phyloP scores from a whole-genome alignment of 2,329 filamentous ascomycete species.

The Keithomyces neogunnii region DNA sequence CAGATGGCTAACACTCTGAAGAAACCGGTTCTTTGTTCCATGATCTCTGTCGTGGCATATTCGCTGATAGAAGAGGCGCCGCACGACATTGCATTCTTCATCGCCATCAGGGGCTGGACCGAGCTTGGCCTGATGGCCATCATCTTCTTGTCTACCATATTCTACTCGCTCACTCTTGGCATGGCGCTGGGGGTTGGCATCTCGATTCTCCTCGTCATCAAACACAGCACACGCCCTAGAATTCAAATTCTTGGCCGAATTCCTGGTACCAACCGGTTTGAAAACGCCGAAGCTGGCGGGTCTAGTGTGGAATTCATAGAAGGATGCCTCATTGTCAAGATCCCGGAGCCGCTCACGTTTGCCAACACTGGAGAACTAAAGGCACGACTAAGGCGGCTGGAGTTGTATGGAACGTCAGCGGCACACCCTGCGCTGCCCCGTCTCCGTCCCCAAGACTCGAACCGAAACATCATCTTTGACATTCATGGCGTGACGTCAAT shows the following conservation, averaged over 20 bases:
- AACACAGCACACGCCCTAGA: constrained; percentile 81
- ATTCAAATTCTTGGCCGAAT: constrained; percentile 94
- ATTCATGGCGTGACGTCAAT: constrained; percentile 95
- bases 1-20: constrained; percentile 23
- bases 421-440: constrained; percentile 84
- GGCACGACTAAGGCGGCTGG: constrained; percentile 70
- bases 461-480: constrained; percentile 91
- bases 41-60: constrained; percentile 93
- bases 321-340: constrained; percentile 91
- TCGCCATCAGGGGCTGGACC: constrained; percentile 74
- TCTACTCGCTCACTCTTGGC: constrained; percentile 88
- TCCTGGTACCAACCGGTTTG: constrained; percentile 73
- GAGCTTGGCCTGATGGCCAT: constrained; percentile 81
- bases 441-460: constrained; percentile 68
- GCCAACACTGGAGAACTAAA: constrained; percentile 93
- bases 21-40: constrained; percentile 88
- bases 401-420: constrained; percentile 77
- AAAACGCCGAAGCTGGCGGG: constrained; percentile 70
- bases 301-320: constrained; percentile 80
- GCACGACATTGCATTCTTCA: constrained; percentile 84
- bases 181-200: constrained; percentile 92
- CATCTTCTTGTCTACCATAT: constrained; percentile 86
- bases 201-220: constrained; percentile 81
- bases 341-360: constrained; percentile 92
- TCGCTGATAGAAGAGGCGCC: constrained; percentile 93